Evolutionary conservation across 2,329 filamentous ascomycete species (phyloP), one percentile per base, ranked within the genome.

Genomic region (Penicillium hordei): DNA sequence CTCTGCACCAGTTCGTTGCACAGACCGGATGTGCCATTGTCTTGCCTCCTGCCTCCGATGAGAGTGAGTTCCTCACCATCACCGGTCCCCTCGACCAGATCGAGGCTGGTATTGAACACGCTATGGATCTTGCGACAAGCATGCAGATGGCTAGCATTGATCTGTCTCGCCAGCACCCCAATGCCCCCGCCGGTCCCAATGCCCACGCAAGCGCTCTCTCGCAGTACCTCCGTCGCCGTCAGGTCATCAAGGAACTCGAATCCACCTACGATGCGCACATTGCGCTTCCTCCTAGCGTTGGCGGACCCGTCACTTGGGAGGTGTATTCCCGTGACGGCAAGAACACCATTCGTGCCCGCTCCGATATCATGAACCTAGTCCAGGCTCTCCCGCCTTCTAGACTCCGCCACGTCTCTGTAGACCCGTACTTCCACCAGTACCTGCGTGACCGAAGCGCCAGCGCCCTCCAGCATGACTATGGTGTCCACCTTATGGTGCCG

Each of bases 1-100:
- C 90, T 19, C 81, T 91, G 34, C 86, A 97, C 57, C 86, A 96
- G 45, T 97, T 99, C 80, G 86, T 97, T 63, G 83, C 87, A 45
- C 86, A 96, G 69, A 97, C 94, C 57, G 93, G 93, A 61, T 99
- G 94, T 75, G 86, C 89, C 43, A 88, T 97, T 59, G 84, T 97
- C 57, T 77, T 97, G 45, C 93, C 88, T 52, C 85, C 91, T 8
- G 82, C 82, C 27, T 86, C 88, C 25, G 86, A 90, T 52, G 90
- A 94, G 57, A 90, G 91, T 46, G 91, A 96, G 68, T 86, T 86
- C 42, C 84, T 97, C 46, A 93, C 91, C 31, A 85, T 99, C 61
- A 86, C 96, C 62, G 94, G 94, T 3, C 91, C 89, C 19, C 78
- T 86, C 8, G 85, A 89, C 61, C 86, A 85, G 67, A 86, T 97